Base-by-base conservation (phyloP, 2,329 filamentous ascomycete species). In the Phaeosphaeriaceae sp. region DNA sequence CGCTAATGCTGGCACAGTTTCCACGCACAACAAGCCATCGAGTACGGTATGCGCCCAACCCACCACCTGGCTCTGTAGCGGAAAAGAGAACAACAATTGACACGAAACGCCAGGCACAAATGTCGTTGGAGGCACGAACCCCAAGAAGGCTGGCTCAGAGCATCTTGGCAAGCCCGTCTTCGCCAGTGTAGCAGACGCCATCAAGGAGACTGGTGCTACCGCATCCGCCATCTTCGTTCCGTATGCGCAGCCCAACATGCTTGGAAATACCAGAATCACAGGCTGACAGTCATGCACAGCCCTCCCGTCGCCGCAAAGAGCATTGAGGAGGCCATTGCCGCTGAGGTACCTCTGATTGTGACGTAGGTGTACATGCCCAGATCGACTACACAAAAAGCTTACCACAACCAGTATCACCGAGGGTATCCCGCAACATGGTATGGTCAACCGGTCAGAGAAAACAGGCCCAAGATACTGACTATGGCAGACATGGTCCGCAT, bases 51-150 rank as follows among this genome's bases (percentile, higher is more conserved):
- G 70, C 68, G 65, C 66, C 66, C 58, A 63, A 57, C 46, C 58
- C 48, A 60, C 59, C 54, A 51, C 53, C 57, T 53, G 44, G 51
- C 54, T 47, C 49, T 53, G 64, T 62, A 65, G 49, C 60, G 27
- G 20, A 55, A 56, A 62, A 64, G 60, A 54, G 19, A 56, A 48
- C 61, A 56, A 46, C 61, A 57, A 72, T 74, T 73, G 71, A 77
- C 71, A 61, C 46, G 36, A 41, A 33, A 56, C 42, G 44, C 46
- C 73, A 96, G 92, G 94, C 79, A 99, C 95, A 73, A 94, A 97
- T 79, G 92, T 99, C 69, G 93, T 99, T 69, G 95, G 95, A 80
- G 95, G 95, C 78, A 98, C 94, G 76, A 98, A 98, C 85, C 95
- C 95, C 78, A 98, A 97, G 87, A 99, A 99, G 86, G 95, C 95